Percentiles rank a stretch among this genome's conserved stretches.
Conservation (phyloP, 169 alveolate genomes). For the Eimeria praecox region DNA sequence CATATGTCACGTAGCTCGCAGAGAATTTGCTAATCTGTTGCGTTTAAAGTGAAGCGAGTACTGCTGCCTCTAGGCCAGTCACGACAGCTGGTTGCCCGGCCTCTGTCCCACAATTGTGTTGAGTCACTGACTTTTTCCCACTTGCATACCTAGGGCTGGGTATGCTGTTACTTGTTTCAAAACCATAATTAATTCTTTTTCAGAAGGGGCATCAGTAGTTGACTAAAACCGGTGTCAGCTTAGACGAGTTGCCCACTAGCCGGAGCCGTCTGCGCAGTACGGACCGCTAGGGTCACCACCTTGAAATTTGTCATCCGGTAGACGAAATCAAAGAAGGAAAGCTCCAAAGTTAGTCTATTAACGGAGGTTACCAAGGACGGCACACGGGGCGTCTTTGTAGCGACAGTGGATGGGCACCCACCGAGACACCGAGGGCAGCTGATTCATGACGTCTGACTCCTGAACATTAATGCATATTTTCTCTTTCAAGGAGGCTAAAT, state of each 20-base stretch:
- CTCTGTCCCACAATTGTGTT: neutral
- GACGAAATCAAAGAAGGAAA: neutral
- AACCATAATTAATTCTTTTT: neutral
- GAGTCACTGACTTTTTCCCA: slow-evolving; percentile 7
- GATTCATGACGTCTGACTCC: neutral
- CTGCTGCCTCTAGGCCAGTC: neutral
- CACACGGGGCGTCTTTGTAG: neutral
- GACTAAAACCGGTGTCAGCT: neutral
- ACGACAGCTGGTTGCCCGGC: neutral
- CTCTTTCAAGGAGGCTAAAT: neutral
- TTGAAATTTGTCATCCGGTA: neutral
- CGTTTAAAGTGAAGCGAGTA: neutral
- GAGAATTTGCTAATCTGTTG: neutral
- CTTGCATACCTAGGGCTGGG: neutral
- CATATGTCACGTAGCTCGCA: neutral
- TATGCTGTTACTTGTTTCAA: neutral
- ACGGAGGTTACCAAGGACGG: neutral
- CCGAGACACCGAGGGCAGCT: neutral
- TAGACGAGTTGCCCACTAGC: neutral
- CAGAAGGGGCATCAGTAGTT: neutral
- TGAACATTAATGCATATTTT: neutral
- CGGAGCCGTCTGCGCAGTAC: neutral
- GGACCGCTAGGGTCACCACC: neutral
- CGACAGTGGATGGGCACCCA: neutral
- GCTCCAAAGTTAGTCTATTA: neutral